Conservation (phyloP, 768 basidiomycete genomes). For the Tylopilus balloui region DNA sequence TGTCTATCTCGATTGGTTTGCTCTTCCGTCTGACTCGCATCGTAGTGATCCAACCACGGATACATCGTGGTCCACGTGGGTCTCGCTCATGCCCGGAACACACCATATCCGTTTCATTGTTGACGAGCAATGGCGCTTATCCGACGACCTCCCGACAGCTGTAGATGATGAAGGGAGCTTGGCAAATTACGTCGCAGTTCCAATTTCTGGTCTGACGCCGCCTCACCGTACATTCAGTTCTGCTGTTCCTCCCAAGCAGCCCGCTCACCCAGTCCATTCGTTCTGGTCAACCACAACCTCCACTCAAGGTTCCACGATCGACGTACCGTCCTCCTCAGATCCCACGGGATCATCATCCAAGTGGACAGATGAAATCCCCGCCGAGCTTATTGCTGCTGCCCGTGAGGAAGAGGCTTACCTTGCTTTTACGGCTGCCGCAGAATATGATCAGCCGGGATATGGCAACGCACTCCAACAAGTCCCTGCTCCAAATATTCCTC, state of each 20-base stretch:
- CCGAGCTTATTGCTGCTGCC: slow-evolving; percentile 73
- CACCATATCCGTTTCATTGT: slow-evolving; percentile 95
- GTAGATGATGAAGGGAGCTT: slow-evolving; percentile 93
- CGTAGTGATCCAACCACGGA: slow-evolving; percentile 32
- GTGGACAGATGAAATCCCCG: slow-evolving; percentile 82
- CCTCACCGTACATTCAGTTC: slow-evolving; percentile 33
- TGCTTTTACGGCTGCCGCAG: slow-evolving; percentile 30
- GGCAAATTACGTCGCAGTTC: slow-evolving; percentile 82
- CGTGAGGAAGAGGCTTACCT: slow-evolving; percentile 80
- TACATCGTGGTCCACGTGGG: slow-evolving; percentile 35
- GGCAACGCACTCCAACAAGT: slow-evolving; percentile 36
- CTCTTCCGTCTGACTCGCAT: slow-evolving; percentile 15
- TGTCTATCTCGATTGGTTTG: slow-evolving; percentile 26
- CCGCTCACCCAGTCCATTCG: slow-evolving; percentile 31
- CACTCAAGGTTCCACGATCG: slow-evolving; percentile 30
- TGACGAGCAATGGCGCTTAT: slow-evolving; percentile 80
- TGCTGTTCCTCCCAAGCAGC: slow-evolving; percentile 29
- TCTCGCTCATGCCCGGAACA: slow-evolving; percentile 77
- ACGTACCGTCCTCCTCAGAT: slow-evolving; percentile 24
- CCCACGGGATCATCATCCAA: slow-evolving; percentile 30
- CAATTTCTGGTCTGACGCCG: slow-evolving; percentile 32
- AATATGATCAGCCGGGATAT: slow-evolving; percentile 32
- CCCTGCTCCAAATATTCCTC: slow-evolving; percentile 77
- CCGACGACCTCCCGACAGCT: slow-evolving; percentile 76
- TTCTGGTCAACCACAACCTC: slow-evolving; percentile 42